Percentiles rank a stretch among this genome's conserved stretches.
These are phyloP conservation scores for Cicer judaicum DNA, from an alignment of 306 rosid genomes.

Conservation along the genomic window DNA sequence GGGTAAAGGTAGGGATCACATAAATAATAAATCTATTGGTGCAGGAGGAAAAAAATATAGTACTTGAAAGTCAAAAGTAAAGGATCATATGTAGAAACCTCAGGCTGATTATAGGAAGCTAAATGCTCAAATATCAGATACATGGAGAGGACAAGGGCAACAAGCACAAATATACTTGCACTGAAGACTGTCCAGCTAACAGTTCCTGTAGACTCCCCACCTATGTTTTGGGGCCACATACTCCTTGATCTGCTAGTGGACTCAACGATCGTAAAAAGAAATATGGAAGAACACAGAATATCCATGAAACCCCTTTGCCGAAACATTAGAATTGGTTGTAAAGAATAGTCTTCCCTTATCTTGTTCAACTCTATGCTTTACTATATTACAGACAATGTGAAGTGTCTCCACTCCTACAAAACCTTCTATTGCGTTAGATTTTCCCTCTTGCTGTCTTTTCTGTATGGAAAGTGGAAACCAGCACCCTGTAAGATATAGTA, in stretches of 20 bases:
- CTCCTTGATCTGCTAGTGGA: slow-evolving; percentile 69
- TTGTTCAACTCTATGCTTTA: slow-evolving; percentile 9
- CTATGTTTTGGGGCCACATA: slow-evolving; percentile 60
- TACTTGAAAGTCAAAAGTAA: slow-evolving; percentile 39
- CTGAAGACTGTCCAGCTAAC: slow-evolving; percentile 85
- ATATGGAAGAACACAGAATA: slow-evolving; percentile 55
- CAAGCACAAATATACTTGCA: slow-evolving; percentile 79
- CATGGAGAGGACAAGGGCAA: slow-evolving; percentile 84
- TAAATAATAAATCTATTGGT: slow-evolving; percentile 17
- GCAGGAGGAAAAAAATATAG: slow-evolving; percentile 17
- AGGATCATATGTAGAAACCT: slow-evolving; percentile 58
- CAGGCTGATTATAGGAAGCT: slow-evolving; percentile 94
- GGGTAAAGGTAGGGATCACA: slow-evolving; percentile 23
- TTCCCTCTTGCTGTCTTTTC: slow-evolving; percentile 39
- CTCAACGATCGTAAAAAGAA: slow-evolving; percentile 65
- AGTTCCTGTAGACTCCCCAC: slow-evolving; percentile 56
- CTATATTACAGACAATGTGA: slow-evolving; percentile 22
- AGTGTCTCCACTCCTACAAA: slow-evolving; percentile 30
- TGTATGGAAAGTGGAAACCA: slow-evolving; percentile 39
- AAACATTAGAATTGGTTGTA: slow-evolving; percentile 29
- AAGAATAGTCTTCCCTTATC: slow-evolving; percentile 29
- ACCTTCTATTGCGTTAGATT: slow-evolving; percentile 12
- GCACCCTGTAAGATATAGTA: slow-evolving; percentile 27
- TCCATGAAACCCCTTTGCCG: slow-evolving; percentile 68
- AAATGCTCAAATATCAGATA: slow-evolving; percentile 90